Base-by-base conservation (phyloP, 768 basidiomycete genomes). In the Roridomyces roridus region DNA sequence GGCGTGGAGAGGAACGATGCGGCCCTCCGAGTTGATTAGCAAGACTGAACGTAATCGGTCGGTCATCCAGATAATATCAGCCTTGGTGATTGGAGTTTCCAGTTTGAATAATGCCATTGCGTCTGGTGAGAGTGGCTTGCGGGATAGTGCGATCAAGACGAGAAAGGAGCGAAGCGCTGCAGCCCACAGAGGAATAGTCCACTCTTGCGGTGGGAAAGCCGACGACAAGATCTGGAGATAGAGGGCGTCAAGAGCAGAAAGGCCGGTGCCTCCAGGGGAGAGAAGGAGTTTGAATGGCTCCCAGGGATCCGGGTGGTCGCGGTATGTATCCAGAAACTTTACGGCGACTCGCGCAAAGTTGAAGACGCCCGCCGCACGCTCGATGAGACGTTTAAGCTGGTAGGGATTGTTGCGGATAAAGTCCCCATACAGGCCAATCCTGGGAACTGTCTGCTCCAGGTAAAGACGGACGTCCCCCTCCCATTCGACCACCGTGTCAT, bases 231-330 rank as follows among this genome's bases (percentile, higher is more conserved):
- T 31, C n/a, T 51, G 50, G 15, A 43, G 41, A 31, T 51, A 51
- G 40, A 51, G 40, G 21, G 41, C 20, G 31, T 51, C 41, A 17
- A 51, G 31, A n/a, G 50, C 40, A 3, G 40, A 43, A 43, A 43
- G 50, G 29, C 41, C 50, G n/a, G 4, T 31, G 25, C 50, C 50
- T 25, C 50, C 50, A n/a, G 50, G 18, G 15, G 50, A 41, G 5
- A 51, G 41, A 43, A 51, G 50, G 25, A 43, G 50, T 12, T 51
- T 41, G 41, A 51, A 51, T 18, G 31, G 50, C 31, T 51, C 41
- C 23, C 18, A 29, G 18, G 47, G 47, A 17, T 29, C 37, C 15
- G 47, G 47, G 20, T 28, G 35, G 39, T 26, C 47, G 20, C 47
- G 35, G 36, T 49, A 49, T 26, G 21, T 36, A 36, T 49, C 47